Evolutionary conservation across 805 yeast species (phyloP).

Genomic region (Candida ponderosae): DNA sequence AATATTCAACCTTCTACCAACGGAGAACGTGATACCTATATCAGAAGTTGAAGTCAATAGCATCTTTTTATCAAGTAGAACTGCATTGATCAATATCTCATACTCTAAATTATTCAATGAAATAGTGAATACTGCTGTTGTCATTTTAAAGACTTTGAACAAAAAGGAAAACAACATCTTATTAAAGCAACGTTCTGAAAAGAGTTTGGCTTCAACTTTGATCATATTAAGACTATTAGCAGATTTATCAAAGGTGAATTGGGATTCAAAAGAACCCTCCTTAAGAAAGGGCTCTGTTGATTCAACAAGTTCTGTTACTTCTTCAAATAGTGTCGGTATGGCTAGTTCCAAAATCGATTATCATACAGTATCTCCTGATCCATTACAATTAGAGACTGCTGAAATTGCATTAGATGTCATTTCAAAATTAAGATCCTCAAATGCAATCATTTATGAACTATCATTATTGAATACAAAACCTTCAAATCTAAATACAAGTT

Average conservation of each 20-base stretch:
- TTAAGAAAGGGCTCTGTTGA: constrained; percentile 16
- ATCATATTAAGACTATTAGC: constrained; percentile 31
- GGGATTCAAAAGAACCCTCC: constrained; percentile 26
- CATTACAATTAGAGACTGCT: constrained; percentile 20
- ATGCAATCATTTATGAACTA: constrained; percentile 22
- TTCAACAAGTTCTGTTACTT: constrained; percentile 12
- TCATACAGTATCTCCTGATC: constrained; percentile 25
- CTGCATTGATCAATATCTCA: constrained; percentile 25
- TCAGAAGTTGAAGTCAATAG: constrained; percentile 30
- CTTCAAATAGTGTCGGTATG: constrained; percentile 21
- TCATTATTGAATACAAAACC: constrained; percentile 21
- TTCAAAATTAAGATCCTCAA: constrained; percentile 24
- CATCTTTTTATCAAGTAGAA: constrained; percentile 24
- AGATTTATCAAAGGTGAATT: constrained; percentile 29
- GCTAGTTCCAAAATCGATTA: constrained; percentile 25
- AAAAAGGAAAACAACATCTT: constrained; percentile 17
- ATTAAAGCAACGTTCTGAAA: constrained; percentile 18
- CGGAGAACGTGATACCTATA: constrained; percentile 25
- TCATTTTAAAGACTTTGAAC: constrained; percentile 21
- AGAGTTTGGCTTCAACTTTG: constrained; percentile 26
- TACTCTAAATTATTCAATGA: constrained; percentile 21
- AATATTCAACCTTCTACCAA: constrained; percentile 27
- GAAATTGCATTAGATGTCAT: constrained; percentile 20
- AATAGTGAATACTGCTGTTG: constrained; percentile 19
- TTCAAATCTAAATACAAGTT: too few species aligned